Evolutionary conservation across 495 filamentous ascomycete species (phyloP).

Genomic region (Podospora pseudocomata): DNA sequence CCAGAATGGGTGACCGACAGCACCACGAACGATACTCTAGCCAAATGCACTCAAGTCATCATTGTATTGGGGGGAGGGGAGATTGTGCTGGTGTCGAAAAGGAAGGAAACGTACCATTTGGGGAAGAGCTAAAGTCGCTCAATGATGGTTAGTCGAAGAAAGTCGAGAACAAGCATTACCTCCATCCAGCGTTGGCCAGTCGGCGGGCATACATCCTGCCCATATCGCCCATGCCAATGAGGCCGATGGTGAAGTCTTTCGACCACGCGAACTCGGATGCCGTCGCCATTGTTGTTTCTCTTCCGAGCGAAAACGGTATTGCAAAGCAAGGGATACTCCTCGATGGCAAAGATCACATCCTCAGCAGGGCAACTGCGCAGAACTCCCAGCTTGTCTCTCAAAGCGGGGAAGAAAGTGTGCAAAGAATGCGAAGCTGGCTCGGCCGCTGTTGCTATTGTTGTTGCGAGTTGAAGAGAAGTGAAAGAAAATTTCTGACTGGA

Average conservation of each 20-base stretch:
- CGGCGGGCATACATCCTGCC: conserved; percentile 96
- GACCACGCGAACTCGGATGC: conserved; percentile 36
- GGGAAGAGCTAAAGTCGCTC: conserved; percentile 17
- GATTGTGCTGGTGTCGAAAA: conserved; percentile 5
- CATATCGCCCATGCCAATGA: conserved; percentile 99
- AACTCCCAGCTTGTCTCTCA: background rate
- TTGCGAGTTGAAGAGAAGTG: conserved; percentile 10
- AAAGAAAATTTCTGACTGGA: conserved; percentile 16
- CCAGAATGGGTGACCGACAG: conserved; percentile 40
- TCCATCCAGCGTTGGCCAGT: conserved; percentile 89
- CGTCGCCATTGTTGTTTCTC: conserved; percentile 20
- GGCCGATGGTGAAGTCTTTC: conserved; percentile 71
- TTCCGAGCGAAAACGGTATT: conserved; percentile 1
- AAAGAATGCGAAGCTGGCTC: conserved; percentile 3
- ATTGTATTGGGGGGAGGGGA: conserved; percentile 44
- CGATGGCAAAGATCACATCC: conserved; percentile 7
- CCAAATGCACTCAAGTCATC: conserved; percentile 99
- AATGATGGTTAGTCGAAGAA: conserved; percentile 11
- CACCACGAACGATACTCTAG: conserved; percentile 77
- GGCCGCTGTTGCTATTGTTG: conserved; percentile 13
- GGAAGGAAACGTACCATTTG: conserved; percentile 21
- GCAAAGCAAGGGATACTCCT: background rate
- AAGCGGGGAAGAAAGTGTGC: background rate
- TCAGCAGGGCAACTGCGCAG: background rate
- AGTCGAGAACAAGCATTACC: conserved; percentile 53